These are phyloP conservation scores for Cyberlindnera saturnus DNA, from an alignment of 805 yeast genomes.

Conservation along the genomic window DNA sequence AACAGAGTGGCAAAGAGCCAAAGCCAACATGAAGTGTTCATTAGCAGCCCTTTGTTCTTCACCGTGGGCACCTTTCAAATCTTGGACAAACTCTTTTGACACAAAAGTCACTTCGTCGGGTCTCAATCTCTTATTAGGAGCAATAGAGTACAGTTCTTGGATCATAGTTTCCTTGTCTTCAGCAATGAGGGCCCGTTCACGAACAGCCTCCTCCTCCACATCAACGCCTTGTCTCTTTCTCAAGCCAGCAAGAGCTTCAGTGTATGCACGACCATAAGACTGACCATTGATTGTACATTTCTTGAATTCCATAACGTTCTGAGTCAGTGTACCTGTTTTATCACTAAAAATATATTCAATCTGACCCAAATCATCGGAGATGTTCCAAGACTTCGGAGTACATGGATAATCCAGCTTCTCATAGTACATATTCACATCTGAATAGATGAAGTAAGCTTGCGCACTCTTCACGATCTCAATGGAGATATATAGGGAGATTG, in stretches of 20 bases:
- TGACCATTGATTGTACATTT: constrained; percentile 72
- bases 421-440: constrained; percentile 69
- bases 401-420: constrained; percentile 70
- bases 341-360: constrained; percentile 81
- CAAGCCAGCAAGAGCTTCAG: constrained; percentile 77
- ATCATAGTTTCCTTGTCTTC: constrained; percentile 59
- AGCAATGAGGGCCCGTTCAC: constrained; percentile 47
- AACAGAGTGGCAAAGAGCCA: constrained; percentile 78
- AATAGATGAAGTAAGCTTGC: constrained; percentile 74
- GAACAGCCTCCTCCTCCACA: constrained; percentile 52
- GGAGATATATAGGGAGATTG: constrained; percentile 76
- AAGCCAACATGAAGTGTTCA: constrained; percentile 70
- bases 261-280: constrained; percentile 72
- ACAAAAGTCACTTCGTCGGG: constrained; percentile 66
- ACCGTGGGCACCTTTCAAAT: constrained; percentile 47
- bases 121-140: constrained; percentile 34
- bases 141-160: constrained; percentile 32
- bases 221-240: constrained; percentile 74
- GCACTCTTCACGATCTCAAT: constrained; percentile 78
- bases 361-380: constrained; percentile 82
- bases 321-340: constrained; percentile 81
- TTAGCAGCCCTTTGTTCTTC: constrained; percentile 48
- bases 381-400: constrained; percentile 80
- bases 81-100: constrained; percentile 60
- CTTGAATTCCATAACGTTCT: constrained; percentile 80